Conservation (phyloP, 2,329 filamentous ascomycete genomes). For the Alternaria novae-zelandiae region DNA sequence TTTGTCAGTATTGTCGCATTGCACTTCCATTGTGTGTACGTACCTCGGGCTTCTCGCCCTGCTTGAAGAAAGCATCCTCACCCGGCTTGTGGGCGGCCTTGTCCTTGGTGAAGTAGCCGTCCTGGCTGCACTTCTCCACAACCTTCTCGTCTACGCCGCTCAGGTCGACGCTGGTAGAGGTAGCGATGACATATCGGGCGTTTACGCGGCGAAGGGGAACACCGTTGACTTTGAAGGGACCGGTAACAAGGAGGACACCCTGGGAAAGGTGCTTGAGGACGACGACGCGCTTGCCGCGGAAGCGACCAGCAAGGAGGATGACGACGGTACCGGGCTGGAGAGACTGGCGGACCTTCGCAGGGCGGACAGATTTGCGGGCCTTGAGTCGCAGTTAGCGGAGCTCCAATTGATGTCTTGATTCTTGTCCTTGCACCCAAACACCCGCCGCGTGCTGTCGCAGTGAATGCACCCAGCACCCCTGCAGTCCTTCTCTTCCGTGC, state of each 20-base stretch:
- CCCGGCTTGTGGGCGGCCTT: constrained; percentile 93
- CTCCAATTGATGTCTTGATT: constrained; percentile 13
- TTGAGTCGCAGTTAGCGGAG: constrained; percentile 54
- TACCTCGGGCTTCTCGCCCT: constrained; percentile 97
- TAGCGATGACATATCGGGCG: constrained; percentile 91
- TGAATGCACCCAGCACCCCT: constrained; percentile 3
- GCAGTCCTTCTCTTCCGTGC: constrained; percentile 21
- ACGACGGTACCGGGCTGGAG: constrained; percentile 95
- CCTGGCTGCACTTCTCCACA: constrained; percentile 77
- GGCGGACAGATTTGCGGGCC: constrained; percentile 92
- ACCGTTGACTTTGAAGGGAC: constrained; percentile 99
- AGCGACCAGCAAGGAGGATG: constrained; percentile 98
- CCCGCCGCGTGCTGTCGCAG: constrained; percentile 9
- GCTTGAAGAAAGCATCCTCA: constrained; percentile 99
- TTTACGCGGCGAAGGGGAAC: constrained; percentile 94
- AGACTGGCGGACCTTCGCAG: constrained; percentile 84
- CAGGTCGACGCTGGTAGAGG: constrained; percentile 84
- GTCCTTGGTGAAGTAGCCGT: constrained; percentile 96
- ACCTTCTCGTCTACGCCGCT: constrained; percentile 75
- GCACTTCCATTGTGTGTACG: constrained; percentile 41
- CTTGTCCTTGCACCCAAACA: constrained; percentile 1
- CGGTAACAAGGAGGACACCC: constrained; percentile 98
- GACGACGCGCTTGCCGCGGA: constrained; percentile 99
- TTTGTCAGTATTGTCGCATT: constrained; percentile 21
- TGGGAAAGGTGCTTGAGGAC: constrained; percentile 97